Percentiles rank a stretch among this genome's conserved stretches.
Evolutionary conservation across 2,329 filamentous ascomycete species (phyloP).

Genomic region (Phaeosphaeriaceae sp.): DNA sequence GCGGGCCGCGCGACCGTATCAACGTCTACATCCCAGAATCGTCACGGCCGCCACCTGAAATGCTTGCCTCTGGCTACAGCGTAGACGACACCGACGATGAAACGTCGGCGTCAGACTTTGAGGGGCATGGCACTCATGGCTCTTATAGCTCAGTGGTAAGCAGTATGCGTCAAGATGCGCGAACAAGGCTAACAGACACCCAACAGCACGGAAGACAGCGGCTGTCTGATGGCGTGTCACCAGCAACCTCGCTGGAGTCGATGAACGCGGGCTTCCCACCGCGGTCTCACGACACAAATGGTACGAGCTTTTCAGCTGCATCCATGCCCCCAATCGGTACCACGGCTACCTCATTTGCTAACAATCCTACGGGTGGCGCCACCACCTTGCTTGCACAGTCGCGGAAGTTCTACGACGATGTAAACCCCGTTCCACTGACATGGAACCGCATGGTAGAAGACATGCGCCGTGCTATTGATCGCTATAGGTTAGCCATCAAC

Average conservation of each 20-base stretch:
- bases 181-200: conserved; percentile 20
- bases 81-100: conserved; percentile 91
- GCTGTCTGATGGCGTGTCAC: conserved; percentile 74
- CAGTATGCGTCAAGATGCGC: conserved; percentile 19
- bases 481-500: conserved; percentile 88
- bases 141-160: conserved; percentile 73
- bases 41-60: conserved; percentile 85
- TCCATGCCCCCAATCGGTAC: conserved; percentile 57
- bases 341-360: conserved; percentile 62
- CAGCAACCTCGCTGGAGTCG: conserved; percentile 90
- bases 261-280: conserved; percentile 73
- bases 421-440: conserved; percentile 77
- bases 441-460: conserved; percentile 92
- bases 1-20: conserved; percentile 84
- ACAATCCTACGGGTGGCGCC: conserved; percentile 52
- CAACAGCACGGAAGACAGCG: conserved; percentile 58
- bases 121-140: conserved; percentile 75
- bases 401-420: conserved; percentile 89
- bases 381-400: conserved; percentile 64
- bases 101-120: conserved; percentile 79
- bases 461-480: conserved; percentile 88
- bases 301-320: conserved; percentile 54
- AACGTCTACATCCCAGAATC: conserved; percentile 89
- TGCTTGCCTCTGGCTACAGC: conserved; percentile 83
- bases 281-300: conserved; percentile 54